Conservation (phyloP, 163 green algal genomes). For the Chlorella variabilis region DNA sequence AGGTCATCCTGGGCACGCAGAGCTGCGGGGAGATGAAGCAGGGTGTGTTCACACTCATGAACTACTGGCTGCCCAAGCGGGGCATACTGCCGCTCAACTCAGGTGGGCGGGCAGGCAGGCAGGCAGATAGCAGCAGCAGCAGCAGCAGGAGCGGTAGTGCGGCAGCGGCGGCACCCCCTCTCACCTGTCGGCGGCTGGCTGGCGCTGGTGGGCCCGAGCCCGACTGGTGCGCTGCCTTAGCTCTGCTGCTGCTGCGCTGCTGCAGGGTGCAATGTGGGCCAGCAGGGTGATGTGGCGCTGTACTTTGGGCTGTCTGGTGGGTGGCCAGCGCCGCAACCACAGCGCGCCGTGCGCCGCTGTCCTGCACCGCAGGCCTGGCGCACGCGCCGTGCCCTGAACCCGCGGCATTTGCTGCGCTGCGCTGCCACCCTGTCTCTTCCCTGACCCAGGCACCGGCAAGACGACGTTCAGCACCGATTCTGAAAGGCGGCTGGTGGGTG, state of each 20-base stretch:
- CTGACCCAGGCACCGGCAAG: constrained; percentile 87
- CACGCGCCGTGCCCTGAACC: not conserved
- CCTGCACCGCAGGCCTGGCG: not conserved
- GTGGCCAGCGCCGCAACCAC: not conserved
- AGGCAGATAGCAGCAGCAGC: too few relatives aligned
- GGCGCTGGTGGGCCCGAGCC: not conserved
- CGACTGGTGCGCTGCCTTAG: not conserved
- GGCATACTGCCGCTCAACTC: constrained; percentile 92
- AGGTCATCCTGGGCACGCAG: constrained; percentile 90
- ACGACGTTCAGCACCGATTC: constrained; percentile 95
- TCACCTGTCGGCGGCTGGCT: not conserved
- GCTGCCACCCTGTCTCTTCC: not conserved
- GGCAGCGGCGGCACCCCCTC: too few relatives aligned
- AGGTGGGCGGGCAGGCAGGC: constrained; percentile 31
- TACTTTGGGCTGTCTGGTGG: constrained; percentile 19
- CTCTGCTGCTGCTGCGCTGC: too few relatives aligned
- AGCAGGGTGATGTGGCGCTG: not conserved
- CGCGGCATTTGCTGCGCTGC: not conserved
- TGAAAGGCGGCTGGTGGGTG: constrained; percentile 87
- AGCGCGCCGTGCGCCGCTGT: not conserved
- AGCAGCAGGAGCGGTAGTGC: too few relatives aligned
- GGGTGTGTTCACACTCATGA: constrained; percentile 58
- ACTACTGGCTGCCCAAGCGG: constrained; percentile 75
- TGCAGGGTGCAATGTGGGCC: constrained; percentile 81
- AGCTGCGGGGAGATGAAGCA: constrained; percentile 99